Evolutionary conservation across 2,329 filamentous ascomycete genomes (phyloP).

Genomic region (Aspergillus sclerotialis): DNA sequence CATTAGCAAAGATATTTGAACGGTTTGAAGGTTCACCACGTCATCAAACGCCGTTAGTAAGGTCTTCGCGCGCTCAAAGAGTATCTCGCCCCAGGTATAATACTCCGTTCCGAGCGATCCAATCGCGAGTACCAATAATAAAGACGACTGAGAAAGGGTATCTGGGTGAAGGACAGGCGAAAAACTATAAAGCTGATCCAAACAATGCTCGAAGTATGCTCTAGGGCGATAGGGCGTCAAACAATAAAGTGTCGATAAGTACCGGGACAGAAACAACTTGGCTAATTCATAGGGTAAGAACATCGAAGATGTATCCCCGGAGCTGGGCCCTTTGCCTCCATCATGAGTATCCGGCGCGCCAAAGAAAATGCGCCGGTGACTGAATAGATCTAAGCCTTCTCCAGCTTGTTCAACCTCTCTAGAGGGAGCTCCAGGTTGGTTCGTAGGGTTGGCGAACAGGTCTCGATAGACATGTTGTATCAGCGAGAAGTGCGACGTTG

Average conservation of each 20-base stretch:
- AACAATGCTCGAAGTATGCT: slow-evolving; percentile 25
- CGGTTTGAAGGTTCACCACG: slow-evolving; percentile 38
- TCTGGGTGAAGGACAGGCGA: slow-evolving; percentile 26
- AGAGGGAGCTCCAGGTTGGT: slow-evolving; percentile 14
- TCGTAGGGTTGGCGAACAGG: slow-evolving; percentile 16
- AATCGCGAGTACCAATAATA: slow-evolving; percentile 32
- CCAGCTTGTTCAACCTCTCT: slow-evolving; percentile 31
- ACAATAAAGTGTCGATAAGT: slow-evolving; percentile 36
- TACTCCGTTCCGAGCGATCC: slow-evolving; percentile 35
- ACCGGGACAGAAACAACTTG: slow-evolving; percentile 32
- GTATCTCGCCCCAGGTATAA: slow-evolving; percentile 33
- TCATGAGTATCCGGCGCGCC: slow-evolving; percentile 34
- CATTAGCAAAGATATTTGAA: slow-evolving; percentile 40
- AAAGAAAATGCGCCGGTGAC: slow-evolving; percentile 32
- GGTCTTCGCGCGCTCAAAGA: slow-evolving; percentile 39
- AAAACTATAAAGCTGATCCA: slow-evolving; percentile 30
- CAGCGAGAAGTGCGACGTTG: slow-evolving; percentile 42
- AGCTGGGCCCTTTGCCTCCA: slow-evolving; percentile 13
- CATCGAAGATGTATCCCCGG: slow-evolving; percentile 22
- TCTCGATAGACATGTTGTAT: slow-evolving; percentile 33
- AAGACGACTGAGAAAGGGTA: slow-evolving; percentile 28
- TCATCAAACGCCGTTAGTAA: slow-evolving; percentile 34
- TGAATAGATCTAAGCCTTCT: slow-evolving; percentile 32
- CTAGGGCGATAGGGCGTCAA: slow-evolving; percentile 31
- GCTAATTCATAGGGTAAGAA: slow-evolving; percentile 35